These are phyloP conservation scores for Medicago arabica DNA, from an alignment of 306 rosid genomes.

Conservation along the genomic window DNA sequence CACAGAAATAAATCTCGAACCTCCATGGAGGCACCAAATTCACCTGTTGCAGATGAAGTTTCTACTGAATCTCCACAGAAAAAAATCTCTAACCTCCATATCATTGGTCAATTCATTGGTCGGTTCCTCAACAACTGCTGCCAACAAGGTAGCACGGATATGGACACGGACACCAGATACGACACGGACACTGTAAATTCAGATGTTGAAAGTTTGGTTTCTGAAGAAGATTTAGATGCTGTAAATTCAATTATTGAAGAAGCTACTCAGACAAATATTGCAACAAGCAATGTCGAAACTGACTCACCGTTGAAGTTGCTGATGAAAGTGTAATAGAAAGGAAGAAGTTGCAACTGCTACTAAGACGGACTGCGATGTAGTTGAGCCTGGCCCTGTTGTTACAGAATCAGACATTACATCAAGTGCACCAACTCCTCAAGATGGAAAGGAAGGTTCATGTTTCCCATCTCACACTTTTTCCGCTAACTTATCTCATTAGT, in stretches of 20 bases:
- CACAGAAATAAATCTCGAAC: conserved; percentile 49
- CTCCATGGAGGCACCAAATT: conserved; percentile 60
- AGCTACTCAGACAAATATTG: conserved; percentile 44
- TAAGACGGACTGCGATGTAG: conserved; percentile 46
- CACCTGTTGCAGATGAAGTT: conserved; percentile 58
- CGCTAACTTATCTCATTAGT: conserved; percentile 17
- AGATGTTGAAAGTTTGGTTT: conserved; percentile 50
- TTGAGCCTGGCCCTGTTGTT: conserved; percentile 50
- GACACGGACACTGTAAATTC: neutral
- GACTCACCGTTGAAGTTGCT: conserved; percentile 49
- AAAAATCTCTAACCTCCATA: conserved; percentile 54
- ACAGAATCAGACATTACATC: conserved; percentile 48
- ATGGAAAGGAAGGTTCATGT: conserved; percentile 58
- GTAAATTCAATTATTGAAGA: conserved; percentile 43
- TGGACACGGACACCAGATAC: no score
- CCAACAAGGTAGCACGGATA: neutral
- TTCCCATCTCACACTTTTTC: conserved; percentile 13
- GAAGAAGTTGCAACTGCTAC: no score
- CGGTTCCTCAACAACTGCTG: conserved; percentile 46
- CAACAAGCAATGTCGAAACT: conserved; percentile 45
- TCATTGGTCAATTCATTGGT: conserved; percentile 47
- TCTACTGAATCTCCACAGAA: conserved; percentile 54
- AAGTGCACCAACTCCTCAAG: conserved; percentile 45
- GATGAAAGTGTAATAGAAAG: no score
- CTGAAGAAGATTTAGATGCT: conserved; percentile 46